These are phyloP conservation scores for Ustilaginoidea virens DNA, from an alignment of 2,329 filamentous ascomycete genomes.

Conservation along the genomic window DNA sequence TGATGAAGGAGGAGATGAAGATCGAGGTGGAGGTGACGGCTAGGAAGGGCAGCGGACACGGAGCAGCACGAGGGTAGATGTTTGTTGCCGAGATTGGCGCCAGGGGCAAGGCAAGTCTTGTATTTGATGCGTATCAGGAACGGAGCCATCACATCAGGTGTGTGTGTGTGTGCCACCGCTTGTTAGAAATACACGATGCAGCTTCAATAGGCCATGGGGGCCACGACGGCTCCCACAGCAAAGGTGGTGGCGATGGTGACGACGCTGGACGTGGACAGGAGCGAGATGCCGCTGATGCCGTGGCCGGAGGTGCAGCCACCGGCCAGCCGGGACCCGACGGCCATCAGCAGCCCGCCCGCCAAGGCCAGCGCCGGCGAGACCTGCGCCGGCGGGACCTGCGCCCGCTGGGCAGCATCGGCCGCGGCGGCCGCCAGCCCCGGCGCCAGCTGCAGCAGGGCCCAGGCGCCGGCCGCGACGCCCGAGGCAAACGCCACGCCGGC, in stretches of 20 bases:
- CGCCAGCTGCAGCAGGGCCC: constrained; percentile 16
- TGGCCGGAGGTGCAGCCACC: constrained; percentile 56
- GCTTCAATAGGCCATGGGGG: constrained; percentile 12
- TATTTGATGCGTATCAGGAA: too few relatives aligned
- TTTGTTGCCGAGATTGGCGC: too few relatives aligned
- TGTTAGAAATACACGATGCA: neutral
- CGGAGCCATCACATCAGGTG: too few relatives aligned
- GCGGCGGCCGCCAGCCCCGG: constrained; percentile 15
- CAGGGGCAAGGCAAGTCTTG: too few relatives aligned
- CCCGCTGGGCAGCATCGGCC: constrained; percentile 9
- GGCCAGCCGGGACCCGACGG: constrained; percentile 43
- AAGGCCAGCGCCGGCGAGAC: constrained; percentile 25
- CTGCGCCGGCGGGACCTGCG: too few relatives aligned
- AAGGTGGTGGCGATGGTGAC: constrained; percentile 45
- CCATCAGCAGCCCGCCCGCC: constrained; percentile 40
- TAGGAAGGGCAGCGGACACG: constrained; percentile 12
- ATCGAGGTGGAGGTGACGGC: constrained; percentile 29
- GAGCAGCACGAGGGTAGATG: neutral
- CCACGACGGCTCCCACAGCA: constrained; percentile 26
- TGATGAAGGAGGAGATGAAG: constrained; percentile 34
- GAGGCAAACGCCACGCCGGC: constrained; percentile 34
- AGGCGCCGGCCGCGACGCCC: constrained; percentile 34
- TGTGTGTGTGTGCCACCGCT: too few relatives aligned
- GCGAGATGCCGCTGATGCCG: constrained; percentile 51
- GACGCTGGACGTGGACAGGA: constrained; percentile 45